Evolutionary conservation across 2,329 filamentous ascomycete genomes (phyloP), one percentile per base, ranked within the genome.

Genomic region (Cladophialophora chaetospira): DNA sequence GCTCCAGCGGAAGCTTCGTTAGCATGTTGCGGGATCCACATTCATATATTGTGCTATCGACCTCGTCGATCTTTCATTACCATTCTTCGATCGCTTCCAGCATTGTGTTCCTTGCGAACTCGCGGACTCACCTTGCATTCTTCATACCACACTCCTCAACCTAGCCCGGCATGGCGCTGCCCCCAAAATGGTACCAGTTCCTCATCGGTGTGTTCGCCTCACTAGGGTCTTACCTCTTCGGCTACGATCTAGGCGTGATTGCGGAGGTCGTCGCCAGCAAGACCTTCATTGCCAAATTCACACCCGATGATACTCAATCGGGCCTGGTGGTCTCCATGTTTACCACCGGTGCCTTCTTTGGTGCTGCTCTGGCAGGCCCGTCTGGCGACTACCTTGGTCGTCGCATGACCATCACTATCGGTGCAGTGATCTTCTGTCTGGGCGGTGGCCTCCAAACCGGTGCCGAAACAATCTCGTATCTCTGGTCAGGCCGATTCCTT

Each of bases 281-380:
- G 6, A 73, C 71, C 1, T 75, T 75, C 31, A 59, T 57, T 4
- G 17, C 44, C 8, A 72, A 69, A 44, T 75, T 75, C 45, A 51
- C 60, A 2, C 48, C 58, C 26, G 51, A 60, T 48, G 59, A 53
- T 23, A 62, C 54, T 3, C 50, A 61, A 31, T 86, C 80, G 33
- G 88, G 87, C 51, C 82, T 87, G 3, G 86, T 91, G 0, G 88
- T 92, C 1, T 88, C 87, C 1, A 79, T 91, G 57, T 92, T 93
- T 70, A 93, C 89, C 0, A 87, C 81, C 2, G 84, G 88, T 42
- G 88, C 88, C 19, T 90, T 90, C 73, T 81, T 88, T 62, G 88
- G 88, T 6, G 84, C 88, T 23, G 75, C 76, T 28, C 73, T 83
- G 31, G 88, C 85, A 35, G 89, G 88, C 58, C 79, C 82, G 1